These are phyloP conservation scores for Teunomyces cretensis DNA, from an alignment of 805 yeast species.

Conservation along the genomic window DNA sequence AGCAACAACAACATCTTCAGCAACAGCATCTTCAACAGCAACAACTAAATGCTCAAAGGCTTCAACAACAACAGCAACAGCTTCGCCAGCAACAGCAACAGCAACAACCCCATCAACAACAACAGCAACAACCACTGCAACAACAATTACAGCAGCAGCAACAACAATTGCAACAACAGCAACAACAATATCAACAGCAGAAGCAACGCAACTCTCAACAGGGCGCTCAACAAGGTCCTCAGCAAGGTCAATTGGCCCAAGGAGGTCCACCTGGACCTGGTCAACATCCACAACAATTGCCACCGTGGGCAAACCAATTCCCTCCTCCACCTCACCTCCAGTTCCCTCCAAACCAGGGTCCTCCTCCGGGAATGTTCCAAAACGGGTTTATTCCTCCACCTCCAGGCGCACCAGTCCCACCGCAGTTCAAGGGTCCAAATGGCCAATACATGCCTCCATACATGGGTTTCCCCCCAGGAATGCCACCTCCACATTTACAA, in stretches of 20 bases:
- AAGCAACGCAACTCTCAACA: constrained; percentile 14
- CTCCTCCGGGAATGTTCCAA: constrained; percentile 38
- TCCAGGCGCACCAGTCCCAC: constrained; percentile 13
- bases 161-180: constrained; percentile 11
- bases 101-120: constrained; percentile 12
- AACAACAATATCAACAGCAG: constrained; percentile 12
- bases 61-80: constrained; percentile 10
- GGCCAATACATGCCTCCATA: constrained; percentile 9
- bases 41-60: constrained; percentile 7
- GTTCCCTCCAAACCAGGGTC: constrained; percentile 9
- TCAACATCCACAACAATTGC: constrained; percentile 13
- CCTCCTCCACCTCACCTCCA: constrained; percentile 17
- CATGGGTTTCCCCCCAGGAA: constrained; percentile 20
- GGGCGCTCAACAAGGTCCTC: constrained; percentile 11
- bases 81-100: constrained; percentile 15
- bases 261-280: constrained; percentile 1
- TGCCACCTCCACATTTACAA: constrained; percentile 19
- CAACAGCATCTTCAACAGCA: constrained; percentile 12
- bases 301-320: constrained; percentile 28
- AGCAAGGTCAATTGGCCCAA: constrained; percentile 11
- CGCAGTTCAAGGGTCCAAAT: constrained; percentile 10
- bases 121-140: constrained; percentile 15
- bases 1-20: constrained; percentile 15
- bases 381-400: constrained; percentile 24
- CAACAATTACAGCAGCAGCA: constrained; percentile 11